Percentiles rank a stretch among this genome's conserved stretches.
Conservation (phyloP, 176 grass and related monocot genomes). For the Oryza officinalis region DNA sequence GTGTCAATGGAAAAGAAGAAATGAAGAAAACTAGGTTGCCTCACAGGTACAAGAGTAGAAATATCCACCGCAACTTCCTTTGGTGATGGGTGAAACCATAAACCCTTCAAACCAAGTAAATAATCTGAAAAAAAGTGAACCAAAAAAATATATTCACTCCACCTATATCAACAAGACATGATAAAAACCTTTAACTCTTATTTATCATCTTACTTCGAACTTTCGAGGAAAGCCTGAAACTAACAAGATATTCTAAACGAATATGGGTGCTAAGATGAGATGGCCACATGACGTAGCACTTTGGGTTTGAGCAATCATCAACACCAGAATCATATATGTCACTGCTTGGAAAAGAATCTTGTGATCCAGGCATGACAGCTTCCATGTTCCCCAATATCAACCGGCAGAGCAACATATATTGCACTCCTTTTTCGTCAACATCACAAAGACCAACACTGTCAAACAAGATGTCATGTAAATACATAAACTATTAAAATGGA, state of each 20-base stretch:
- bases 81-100: constrained; percentile 52
- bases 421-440: constrained; percentile 90
- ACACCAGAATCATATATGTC: constrained; percentile 56
- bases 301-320: constrained; percentile 56
- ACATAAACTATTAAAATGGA: constrained; percentile 15
- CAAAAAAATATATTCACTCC: constrained; percentile 37
- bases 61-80: constrained; percentile 49
- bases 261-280: constrained; percentile 57
- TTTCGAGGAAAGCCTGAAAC: constrained; percentile 67
- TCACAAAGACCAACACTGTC: constrained; percentile 77
- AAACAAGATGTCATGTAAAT: constrained; percentile 32
- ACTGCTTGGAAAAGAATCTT: constrained; percentile 57
- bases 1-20: not conserved
- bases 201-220: constrained; percentile 61
- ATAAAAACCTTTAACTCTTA: constrained; percentile 29
- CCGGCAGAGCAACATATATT: constrained; percentile 84
- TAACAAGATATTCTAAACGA: constrained; percentile 74
- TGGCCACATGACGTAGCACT: constrained; percentile 66
- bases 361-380: constrained; percentile 52
- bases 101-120: constrained; percentile 73
- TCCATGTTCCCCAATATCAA: constrained; percentile 68
- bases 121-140: constrained; percentile 69
- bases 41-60: constrained; percentile 62
- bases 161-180: constrained; percentile 16
- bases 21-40: constrained; percentile 33